Base-by-base conservation (phyloP, 345 rosid species). In the Citrus australasica region DNA sequence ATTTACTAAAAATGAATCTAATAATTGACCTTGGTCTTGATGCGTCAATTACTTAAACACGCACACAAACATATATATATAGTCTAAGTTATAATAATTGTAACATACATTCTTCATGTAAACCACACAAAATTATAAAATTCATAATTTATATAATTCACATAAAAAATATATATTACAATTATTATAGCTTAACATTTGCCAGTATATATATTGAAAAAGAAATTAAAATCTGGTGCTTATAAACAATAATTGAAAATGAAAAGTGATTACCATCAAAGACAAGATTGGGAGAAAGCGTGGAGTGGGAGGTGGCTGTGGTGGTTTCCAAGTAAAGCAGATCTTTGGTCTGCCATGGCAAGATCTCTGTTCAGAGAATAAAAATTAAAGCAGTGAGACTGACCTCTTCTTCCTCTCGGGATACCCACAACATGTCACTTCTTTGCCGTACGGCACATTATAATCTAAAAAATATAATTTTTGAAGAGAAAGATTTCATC, bases 271-370 rank as follows among this genome's bases (percentile, higher is more conserved):
- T 48, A 37, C 25, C 48, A 73, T 13, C 27, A 1, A 30, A 56
- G 56, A 69, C 3, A 3, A 11, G 53, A 17, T 37, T 33, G 30
- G 76, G 22, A 33, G 35, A 46, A 30, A 7, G 74, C 59, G 24
- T 78, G 83, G 65, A 30, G 14, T 61, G 73, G 17, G 71, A 76
- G 51, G 78, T 71, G 53, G 73, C 72, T 7, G 40, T 32, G 76
- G 85, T 78, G 86, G 67, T 68, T 80, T 81, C 81, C 76, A 38
- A 81, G 84, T 74, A 80, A 83, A 80, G 79, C 51, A 80, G 79
- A 85, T 83, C 84, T 83, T 70, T 40, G 77, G 79, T 59, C 82
- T 63, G 77, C 42, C 77, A 76, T 16, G 5, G 38, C 9, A 62
- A 80, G 79, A 85, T 85, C 66, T 75, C 60, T 74, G 61, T 33